Evolutionary conservation across 2,329 filamentous ascomycete genomes (phyloP), one percentile per base, ranked within the genome.

Genomic region (Clonostachys rosea): DNA sequence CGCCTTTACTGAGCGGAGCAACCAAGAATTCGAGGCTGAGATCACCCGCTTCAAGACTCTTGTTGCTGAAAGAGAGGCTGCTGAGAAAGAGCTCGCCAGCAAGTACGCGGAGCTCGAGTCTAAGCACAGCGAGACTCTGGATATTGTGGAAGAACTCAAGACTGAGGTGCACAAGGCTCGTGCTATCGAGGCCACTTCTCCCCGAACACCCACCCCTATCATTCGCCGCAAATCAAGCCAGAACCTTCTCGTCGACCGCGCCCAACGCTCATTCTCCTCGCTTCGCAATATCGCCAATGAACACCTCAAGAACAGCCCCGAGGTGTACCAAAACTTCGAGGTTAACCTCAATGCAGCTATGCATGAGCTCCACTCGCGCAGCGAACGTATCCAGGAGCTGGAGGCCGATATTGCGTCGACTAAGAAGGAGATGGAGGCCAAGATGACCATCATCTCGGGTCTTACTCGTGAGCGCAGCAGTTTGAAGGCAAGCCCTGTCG

Each of bases 371-470:
- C 87, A 96, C 54, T 78, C 78, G 10, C 84, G 91, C 40, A 91
- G 91, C 37, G 91, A 97, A 64, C 84, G 91, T 30, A 91, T 96
- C 46, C 89, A 95, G 60, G 85, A 91, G 57, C 75, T 99, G 13
- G 94, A 99, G 65, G 83, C 84, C 6, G 92, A 96, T 56, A 81
- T 96, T 48, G 75, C 84, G 24, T 84, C 83, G 5, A 82, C 91
- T 18, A 94, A 89, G 73, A 96, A 91, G 71, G 94, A 99, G 66
- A 95, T 97, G 86, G 94, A 99, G 62, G 85, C 81, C 52, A 99
- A 99, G 79, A 91, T 92, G 75, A 89, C 89, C 33, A 91, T 99
- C 61, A 97, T 99, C 56, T 89, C 90, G 33, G 94, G 94, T 7
- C 75, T 99, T 52, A 95, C 94, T 5, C 86, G 94, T 46, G 95